Evolutionary conservation across 192 early-diverging fungal species (phyloP).

Genomic region (Podila epigama): DNA sequence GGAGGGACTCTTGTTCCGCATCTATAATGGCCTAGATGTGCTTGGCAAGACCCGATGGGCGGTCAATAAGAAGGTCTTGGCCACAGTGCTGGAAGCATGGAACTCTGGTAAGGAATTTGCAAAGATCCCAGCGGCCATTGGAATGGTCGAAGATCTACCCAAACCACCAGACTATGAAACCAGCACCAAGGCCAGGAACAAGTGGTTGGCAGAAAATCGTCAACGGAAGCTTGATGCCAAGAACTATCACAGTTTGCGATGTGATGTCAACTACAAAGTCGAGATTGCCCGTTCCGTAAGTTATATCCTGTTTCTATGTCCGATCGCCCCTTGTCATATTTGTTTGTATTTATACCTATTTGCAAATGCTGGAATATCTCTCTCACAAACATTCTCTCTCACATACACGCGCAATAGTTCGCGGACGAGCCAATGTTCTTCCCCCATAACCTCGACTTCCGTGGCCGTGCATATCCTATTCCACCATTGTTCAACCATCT

Average conservation of each 20-base stretch:
- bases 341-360: no score
- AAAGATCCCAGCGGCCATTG: conserved; percentile 71
- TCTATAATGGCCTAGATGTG: conserved; percentile 84
- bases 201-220: conserved; percentile 63
- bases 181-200: conserved; percentile 57
- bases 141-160: conserved; percentile 54
- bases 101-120: conserved; percentile 79
- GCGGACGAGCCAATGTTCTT: conserved; percentile 91
- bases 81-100: conserved; percentile 86
- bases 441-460: conserved; percentile 97
- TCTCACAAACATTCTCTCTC: neutral
- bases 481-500: conserved; percentile 96
- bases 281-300: conserved; percentile 91
- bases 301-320: no score
- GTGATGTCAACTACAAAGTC: conserved; percentile 94
- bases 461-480: conserved; percentile 97
- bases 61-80: conserved; percentile 85
- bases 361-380: no score
- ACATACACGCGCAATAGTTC: conserved; percentile 61
- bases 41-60: conserved; percentile 89
- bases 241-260: conserved; percentile 87
- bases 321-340: no score
- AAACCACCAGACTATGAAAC: conserved; percentile 74
- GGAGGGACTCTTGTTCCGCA: conserved; percentile 66
- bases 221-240: conserved; percentile 65